These are phyloP conservation scores for Ascochyta koolunga DNA, from an alignment of 2,329 filamentous ascomycete species.

Conservation along the genomic window DNA sequence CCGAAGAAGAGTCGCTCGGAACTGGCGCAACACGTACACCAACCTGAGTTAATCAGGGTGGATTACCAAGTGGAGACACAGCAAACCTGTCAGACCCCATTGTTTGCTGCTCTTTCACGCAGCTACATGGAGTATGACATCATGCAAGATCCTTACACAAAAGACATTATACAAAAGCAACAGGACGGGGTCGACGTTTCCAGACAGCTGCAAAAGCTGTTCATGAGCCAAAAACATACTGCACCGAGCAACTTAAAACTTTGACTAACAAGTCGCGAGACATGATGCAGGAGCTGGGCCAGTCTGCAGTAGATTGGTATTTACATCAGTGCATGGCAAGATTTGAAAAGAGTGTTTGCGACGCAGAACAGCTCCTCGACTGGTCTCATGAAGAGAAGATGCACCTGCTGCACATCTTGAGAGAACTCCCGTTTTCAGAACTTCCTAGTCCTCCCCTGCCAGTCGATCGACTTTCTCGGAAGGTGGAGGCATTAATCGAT, in stretches of 20 bases:
- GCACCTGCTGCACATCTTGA: constrained; percentile 39
- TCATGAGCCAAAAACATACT: constrained; percentile 48
- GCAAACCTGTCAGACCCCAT: constrained; percentile 1
- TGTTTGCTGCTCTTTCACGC: constrained; percentile 25
- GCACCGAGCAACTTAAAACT: constrained; percentile 45
- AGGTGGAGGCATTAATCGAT: constrained; percentile 46
- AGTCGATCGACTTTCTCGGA: constrained; percentile 37
- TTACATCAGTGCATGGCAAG: constrained; percentile 44
- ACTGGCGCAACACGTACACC: constrained; percentile 70
- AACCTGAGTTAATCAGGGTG: constrained; percentile 61
- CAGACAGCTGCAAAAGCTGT: constrained; percentile 33
- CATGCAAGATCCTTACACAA: constrained; percentile 49
- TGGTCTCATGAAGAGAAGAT: constrained; percentile 42
- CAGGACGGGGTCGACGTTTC: constrained; percentile 29
- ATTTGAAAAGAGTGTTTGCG: constrained; percentile 24
- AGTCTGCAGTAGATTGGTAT: constrained; percentile 48
- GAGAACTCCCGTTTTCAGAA: constrained; percentile 18
- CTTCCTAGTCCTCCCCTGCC: constrained; percentile 9
- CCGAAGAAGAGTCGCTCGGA: constrained; percentile 73
- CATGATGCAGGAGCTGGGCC: constrained; percentile 49
- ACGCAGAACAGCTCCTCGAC: constrained; percentile 37
- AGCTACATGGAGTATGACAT: constrained; percentile 42
- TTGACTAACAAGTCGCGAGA: constrained; percentile 41
- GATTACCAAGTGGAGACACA: constrained; percentile 30
- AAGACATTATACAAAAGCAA: constrained; percentile 36